Conservation (phyloP, 1,284 basidiomycete species). For the Leccinum subrobustum region DNA sequence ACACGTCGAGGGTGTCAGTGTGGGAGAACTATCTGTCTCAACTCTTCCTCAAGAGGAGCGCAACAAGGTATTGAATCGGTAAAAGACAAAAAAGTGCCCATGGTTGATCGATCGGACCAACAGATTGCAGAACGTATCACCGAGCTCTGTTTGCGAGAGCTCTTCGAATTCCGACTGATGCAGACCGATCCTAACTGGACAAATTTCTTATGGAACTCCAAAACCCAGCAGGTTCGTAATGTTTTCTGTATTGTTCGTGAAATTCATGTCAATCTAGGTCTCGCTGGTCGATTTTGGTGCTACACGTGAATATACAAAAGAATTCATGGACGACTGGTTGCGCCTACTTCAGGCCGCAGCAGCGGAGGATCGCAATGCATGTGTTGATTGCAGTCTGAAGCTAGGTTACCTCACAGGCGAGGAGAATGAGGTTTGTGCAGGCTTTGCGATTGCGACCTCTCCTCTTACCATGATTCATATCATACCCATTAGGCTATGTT, state of each 20-base stretch:
- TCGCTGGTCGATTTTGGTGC: slow-evolving; percentile 97
- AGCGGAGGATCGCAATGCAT: slow-evolving; percentile 64
- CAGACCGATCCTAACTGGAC: slow-evolving; percentile 99
- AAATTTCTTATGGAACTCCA: slow-evolving; percentile 89
- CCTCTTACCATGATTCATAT: neutral
- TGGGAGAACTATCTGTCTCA: slow-evolving; percentile 64
- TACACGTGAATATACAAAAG: slow-evolving; percentile 80
- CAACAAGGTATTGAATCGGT: slow-evolving; percentile 60
- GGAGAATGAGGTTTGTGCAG: slow-evolving; percentile 66
- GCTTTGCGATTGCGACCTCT: neutral
- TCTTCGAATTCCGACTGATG: slow-evolving; percentile 92
- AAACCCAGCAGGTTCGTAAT: slow-evolving; percentile 47
- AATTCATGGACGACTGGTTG: slow-evolving; percentile 91
- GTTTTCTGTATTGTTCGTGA: neutral
- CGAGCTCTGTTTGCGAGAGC: slow-evolving; percentile 85
- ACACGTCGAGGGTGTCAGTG: slow-evolving; percentile 77
- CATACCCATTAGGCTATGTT: slow-evolving; percentile 68
- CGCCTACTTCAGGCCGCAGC: slow-evolving; percentile 80
- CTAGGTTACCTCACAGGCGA: slow-evolving; percentile 91
- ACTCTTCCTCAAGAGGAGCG: slow-evolving; percentile 62
- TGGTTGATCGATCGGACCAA: neutral
- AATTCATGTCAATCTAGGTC: slow-evolving; percentile 45
- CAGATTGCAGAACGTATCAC: slow-evolving; percentile 86
- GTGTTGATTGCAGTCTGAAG: slow-evolving; percentile 72
- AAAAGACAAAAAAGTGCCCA: neutral